Evolutionary conservation across 108 stramenopile genomes (phyloP).

Genomic region (Fragilariopsis cylindrus): DNA sequence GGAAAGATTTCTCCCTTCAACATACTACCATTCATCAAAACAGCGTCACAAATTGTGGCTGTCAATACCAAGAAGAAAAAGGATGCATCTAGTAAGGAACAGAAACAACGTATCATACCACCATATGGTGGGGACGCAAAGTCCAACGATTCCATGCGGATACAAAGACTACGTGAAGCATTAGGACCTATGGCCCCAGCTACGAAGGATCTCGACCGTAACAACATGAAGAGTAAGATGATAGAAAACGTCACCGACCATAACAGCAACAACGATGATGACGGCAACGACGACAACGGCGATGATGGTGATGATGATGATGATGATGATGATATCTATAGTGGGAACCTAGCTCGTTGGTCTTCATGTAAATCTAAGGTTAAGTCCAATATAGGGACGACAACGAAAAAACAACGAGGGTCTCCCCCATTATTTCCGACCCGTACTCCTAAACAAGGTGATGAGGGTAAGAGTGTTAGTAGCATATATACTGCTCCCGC

Average conservation of each 20-base stretch:
- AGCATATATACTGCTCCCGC: background rate
- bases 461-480: background rate
- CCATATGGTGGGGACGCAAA: background rate
- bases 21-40: background rate
- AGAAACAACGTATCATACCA: background rate
- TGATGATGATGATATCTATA: background rate
- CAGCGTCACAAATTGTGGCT: background rate
- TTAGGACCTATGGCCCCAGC: conserved; percentile 11
- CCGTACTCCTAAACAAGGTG: background rate
- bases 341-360: background rate
- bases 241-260: no score
- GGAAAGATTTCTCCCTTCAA: background rate
- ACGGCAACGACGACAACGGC: no score
- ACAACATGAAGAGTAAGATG: background rate
- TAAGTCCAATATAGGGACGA: background rate
- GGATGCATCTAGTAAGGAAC: background rate
- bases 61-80: background rate
- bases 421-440: background rate
- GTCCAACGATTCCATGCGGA: no score
- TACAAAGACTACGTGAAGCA: background rate
- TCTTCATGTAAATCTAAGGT: background rate
- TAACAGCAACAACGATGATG: no score
- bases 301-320: no score
- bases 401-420: background rate
- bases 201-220: no score